phyloP scores from a whole-genome alignment of 2,329 filamentous ascomycete species.

The Xylariaceae sp. region DNA sequence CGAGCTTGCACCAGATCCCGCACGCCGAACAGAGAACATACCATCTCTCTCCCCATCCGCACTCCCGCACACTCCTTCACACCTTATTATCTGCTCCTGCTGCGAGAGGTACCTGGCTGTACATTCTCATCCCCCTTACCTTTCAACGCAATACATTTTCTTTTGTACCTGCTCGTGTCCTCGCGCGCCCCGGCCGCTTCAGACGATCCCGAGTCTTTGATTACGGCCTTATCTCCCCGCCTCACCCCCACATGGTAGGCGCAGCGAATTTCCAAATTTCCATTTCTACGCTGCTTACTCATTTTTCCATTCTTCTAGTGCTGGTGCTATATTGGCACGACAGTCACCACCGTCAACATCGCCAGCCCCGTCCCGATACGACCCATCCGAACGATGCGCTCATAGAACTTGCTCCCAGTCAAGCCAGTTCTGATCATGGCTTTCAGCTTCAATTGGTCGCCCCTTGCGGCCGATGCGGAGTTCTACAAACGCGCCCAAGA shows the following conservation, averaged over 20 bases:
- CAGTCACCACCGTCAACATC: background rate
- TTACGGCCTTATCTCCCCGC: background rate
- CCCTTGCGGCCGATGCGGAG: slow-evolving; percentile 87
- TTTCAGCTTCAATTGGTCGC: slow-evolving; percentile 99
- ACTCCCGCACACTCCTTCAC: background rate
- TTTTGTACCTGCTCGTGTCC: background rate
- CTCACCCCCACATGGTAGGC: background rate
- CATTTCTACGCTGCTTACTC: background rate
- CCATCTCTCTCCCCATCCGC: background rate
- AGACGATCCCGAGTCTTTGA: background rate
- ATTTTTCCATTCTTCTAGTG: background rate
- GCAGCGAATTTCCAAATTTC: background rate
- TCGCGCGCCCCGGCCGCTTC: background rate
- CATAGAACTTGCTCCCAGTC: slow-evolving; percentile 28
- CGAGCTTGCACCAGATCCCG: background rate
- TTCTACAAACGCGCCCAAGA: slow-evolving; percentile 89
- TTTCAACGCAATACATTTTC: background rate
- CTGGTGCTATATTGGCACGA: background rate
- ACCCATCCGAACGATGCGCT: slow-evolving; percentile 22
- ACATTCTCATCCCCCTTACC: background rate
- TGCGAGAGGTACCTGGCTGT: background rate
- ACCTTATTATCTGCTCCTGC: background rate
- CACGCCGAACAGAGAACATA: background rate
- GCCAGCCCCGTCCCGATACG: slow-evolving; percentile 1
- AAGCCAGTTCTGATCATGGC: slow-evolving; percentile 64